Evolutionary conservation across 2,329 filamentous ascomycete species (phyloP).

Genomic region (Nothophoma quercina): DNA sequence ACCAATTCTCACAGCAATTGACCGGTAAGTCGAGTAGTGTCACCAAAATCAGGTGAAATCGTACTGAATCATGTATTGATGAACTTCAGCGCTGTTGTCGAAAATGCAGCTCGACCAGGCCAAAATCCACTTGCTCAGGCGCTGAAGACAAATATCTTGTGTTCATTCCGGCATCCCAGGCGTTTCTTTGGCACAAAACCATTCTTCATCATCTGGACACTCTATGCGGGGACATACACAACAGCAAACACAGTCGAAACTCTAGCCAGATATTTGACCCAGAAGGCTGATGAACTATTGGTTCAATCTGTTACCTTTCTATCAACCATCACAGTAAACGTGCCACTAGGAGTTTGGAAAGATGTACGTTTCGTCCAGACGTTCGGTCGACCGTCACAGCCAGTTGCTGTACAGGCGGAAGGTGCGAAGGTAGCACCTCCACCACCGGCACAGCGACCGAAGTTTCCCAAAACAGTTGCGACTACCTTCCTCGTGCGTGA

Average conservation of each 20-base stretch:
- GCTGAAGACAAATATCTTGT: slow-evolving; percentile 28
- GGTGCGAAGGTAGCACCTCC: neutral
- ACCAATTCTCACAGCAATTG: slow-evolving; percentile 36
- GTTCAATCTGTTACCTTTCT: slow-evolving; percentile 34
- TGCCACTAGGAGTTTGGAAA: slow-evolving; percentile 39
- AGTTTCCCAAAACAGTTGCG: slow-evolving; percentile 25
- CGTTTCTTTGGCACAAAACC: slow-evolving; percentile 37
- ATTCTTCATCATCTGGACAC: slow-evolving; percentile 38
- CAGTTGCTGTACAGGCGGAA: slow-evolving; percentile 1
- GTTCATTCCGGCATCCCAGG: slow-evolving; percentile 31
- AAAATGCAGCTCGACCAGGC: slow-evolving; percentile 30
- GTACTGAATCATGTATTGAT: neutral
- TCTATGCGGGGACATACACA: slow-evolving; percentile 40
- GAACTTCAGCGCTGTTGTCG: slow-evolving; percentile 33
- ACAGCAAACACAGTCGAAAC: slow-evolving; percentile 37
- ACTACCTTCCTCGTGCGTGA: slow-evolving; percentile 40
- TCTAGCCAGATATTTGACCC: slow-evolving; percentile 18
- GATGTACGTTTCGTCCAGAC: slow-evolving; percentile 41
- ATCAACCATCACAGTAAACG: slow-evolving; percentile 37
- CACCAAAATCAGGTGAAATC: neutral
- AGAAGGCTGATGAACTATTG: slow-evolving; percentile 22
- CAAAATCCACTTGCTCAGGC: slow-evolving; percentile 25
- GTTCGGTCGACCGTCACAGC: slow-evolving; percentile 24
- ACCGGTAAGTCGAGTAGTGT: slow-evolving; percentile 33
- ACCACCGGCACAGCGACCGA: slow-evolving; percentile 7